Base-by-base conservation (phyloP, 2,329 filamentous ascomycete species). In the Esteya vermicola region DNA sequence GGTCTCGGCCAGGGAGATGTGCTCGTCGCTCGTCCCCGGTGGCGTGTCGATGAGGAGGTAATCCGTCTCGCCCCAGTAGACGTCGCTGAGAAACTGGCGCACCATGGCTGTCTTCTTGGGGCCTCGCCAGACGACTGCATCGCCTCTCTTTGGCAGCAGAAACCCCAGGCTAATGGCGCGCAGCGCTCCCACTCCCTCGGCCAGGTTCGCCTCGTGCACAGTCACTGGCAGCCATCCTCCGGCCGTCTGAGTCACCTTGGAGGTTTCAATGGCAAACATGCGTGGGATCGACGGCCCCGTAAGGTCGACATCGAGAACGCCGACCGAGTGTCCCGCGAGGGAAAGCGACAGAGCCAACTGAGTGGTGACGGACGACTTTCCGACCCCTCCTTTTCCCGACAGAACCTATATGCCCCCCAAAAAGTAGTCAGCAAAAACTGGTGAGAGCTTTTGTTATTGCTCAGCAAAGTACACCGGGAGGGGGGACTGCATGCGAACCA, bases 31-130 rank as follows among this genome's bases (percentile, higher is more conserved):
- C 3, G 91, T 98, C 3, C 91, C 91, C 0, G 91, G 91, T 12
- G 91, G 91, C 4, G 91, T 98, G 59, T 98, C 91, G 53, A 98
- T 85, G 43, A 98, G 72, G 1, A 98, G 69, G 54, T 85, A 96
- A 57, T 96, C 89, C n/a, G 85, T 75, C 20, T 79, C 72, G 40
- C 75, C 72, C 91, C 91, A 96, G 23, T 85, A 69, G 5, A 95
- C 88, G 54, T 95, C 88, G 1, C 83, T 81, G 22, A 98, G 67
- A 55, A 98, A 98, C 58, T 98, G 91, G 31, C 88, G 78, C 43
- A 98, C 85, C 91, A 98, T 98, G 38, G 91, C 91, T 5, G 91
- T 98, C 65, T 98, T 98, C 63, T 98, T 98, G 3, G 91, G 91
- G 0, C 91, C 91, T 39, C 91, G 76, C 91, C 91, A 98, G 30